Percentiles rank a stretch among this genome's conserved stretches.
Evolutionary conservation across 345 rosid genomes (phyloP).

Genomic region (Syzygium aqueum): DNA sequence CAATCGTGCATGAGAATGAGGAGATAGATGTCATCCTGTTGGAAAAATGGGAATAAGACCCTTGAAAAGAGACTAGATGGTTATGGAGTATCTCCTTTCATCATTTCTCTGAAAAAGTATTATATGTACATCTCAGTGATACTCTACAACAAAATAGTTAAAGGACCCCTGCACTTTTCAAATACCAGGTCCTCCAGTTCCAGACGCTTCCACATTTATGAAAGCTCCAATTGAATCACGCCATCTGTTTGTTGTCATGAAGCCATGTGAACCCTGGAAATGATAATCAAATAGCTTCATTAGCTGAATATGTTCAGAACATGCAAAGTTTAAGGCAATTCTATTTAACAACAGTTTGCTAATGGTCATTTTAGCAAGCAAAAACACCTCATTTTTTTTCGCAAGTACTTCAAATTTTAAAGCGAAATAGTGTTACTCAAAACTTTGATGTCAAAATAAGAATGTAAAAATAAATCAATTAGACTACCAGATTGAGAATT

Average conservation of each 20-base stretch:
- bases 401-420: background rate
- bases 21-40: background rate
- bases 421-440: background rate
- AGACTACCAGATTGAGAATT: background rate
- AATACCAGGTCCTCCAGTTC: slow-evolving; percentile 88
- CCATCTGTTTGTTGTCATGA: slow-evolving; percentile 81
- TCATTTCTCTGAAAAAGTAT: background rate
- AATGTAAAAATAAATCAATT: background rate
- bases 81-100: background rate
- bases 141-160: background rate
- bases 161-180: background rate
- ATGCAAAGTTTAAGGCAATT: slow-evolving; percentile 3
- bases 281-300: slow-evolving; percentile 7
- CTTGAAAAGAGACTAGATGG: background rate
- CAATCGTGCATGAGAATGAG: background rate
- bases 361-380: background rate
- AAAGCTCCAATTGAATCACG: slow-evolving; percentile 80
- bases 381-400: background rate
- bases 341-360: background rate
- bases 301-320: background rate
- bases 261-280: slow-evolving; percentile 92
- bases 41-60: background rate
- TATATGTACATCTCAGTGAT: background rate
- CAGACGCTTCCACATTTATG: slow-evolving; percentile 95
- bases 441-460: background rate